Percentiles rank a stretch among this genome's conserved stretches.
Evolutionary conservation across 2,329 filamentous ascomycete species (phyloP).

Genomic region (Emergomyces africanus): DNA sequence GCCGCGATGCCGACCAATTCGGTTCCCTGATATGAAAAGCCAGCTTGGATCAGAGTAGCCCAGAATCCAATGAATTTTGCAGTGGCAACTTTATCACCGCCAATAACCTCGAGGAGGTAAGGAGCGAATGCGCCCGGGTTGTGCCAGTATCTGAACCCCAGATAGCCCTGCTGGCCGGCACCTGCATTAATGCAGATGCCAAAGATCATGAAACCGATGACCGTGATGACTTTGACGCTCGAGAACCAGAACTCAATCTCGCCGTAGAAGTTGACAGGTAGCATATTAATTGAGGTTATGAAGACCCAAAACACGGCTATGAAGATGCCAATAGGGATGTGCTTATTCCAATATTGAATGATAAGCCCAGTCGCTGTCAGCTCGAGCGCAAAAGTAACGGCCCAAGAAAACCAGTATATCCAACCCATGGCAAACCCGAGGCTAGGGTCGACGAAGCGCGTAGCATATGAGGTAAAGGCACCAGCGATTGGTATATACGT

Average conservation of each 20-base stretch:
- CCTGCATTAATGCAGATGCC: slow-evolving; percentile 63
- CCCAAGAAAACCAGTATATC: slow-evolving; percentile 74
- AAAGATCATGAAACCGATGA: slow-evolving; percentile 65
- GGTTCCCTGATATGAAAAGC: slow-evolving; percentile 42
- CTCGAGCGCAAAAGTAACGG: slow-evolving; percentile 60
- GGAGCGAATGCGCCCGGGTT: slow-evolving; percentile 46
- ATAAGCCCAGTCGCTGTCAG: slow-evolving; percentile 60
- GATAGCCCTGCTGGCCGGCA: slow-evolving; percentile 53
- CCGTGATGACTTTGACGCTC: slow-evolving; percentile 62
- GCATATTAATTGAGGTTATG: slow-evolving; percentile 55
- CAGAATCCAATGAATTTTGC: slow-evolving; percentile 54
- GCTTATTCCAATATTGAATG: slow-evolving; percentile 58
- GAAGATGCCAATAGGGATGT: slow-evolving; percentile 55
- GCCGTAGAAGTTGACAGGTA: slow-evolving; percentile 60
- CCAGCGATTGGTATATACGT: slow-evolving; percentile 65
- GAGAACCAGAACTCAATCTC: slow-evolving; percentile 71
- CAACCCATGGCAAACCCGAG: slow-evolving; percentile 68
- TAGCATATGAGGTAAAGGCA: slow-evolving; percentile 63
- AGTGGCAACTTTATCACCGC: slow-evolving; percentile 26
- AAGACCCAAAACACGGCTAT: slow-evolving; percentile 61
- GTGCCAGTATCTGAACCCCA: slow-evolving; percentile 62
- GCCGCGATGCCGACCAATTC: slow-evolving; percentile 70
- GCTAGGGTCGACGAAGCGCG: slow-evolving; percentile 59
- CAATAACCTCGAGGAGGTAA: slow-evolving; percentile 45
- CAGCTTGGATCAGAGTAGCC: slow-evolving; percentile 34